Evolutionary conservation across 768 basidiomycete genomes (phyloP).

Genomic region (Gymnopilus dilepis): DNA sequence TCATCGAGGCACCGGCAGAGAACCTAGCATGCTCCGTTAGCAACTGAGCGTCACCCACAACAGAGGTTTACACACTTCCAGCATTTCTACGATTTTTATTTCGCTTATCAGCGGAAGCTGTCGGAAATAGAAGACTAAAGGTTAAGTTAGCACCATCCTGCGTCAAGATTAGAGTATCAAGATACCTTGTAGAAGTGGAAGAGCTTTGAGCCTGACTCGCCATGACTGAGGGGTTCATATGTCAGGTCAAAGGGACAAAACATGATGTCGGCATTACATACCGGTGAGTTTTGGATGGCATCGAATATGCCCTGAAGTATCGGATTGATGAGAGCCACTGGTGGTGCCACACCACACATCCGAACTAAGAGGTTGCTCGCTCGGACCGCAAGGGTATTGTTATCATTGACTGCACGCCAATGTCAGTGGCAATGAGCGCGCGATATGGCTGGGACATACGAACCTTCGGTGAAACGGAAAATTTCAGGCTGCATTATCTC

Average conservation of each 20-base stretch:
- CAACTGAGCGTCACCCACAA: background rate
- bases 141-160: background rate
- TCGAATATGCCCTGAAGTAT: slow-evolving; percentile 76
- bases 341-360: slow-evolving; percentile 87
- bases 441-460: slow-evolving; percentile 22
- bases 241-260: background rate
- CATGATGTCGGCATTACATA: slow-evolving; percentile 29
- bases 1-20: slow-evolving; percentile 84
- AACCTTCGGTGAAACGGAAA: slow-evolving; percentile 76
- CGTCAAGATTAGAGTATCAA: slow-evolving; percentile 17
- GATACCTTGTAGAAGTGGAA: slow-evolving; percentile 81
- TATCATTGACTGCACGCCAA: slow-evolving; percentile 62
- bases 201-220: slow-evolving; percentile 84
- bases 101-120: slow-evolving; percentile 84
- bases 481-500: slow-evolving; percentile 60
- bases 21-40: slow-evolving; percentile 47
- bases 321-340: slow-evolving; percentile 66
- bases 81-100: slow-evolving; percentile 73
- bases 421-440: background rate
- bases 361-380: slow-evolving; percentile 76
- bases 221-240: slow-evolving; percentile 62
- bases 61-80: slow-evolving; percentile 57
- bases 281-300: slow-evolving; percentile 77
- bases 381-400: slow-evolving; percentile 68
- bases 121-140: slow-evolving; percentile 83